Evolutionary conservation across 495 filamentous ascomycete species (phyloP), one percentile per base, ranked within the genome.

Genomic region (Clavariopsis aquatica): DNA sequence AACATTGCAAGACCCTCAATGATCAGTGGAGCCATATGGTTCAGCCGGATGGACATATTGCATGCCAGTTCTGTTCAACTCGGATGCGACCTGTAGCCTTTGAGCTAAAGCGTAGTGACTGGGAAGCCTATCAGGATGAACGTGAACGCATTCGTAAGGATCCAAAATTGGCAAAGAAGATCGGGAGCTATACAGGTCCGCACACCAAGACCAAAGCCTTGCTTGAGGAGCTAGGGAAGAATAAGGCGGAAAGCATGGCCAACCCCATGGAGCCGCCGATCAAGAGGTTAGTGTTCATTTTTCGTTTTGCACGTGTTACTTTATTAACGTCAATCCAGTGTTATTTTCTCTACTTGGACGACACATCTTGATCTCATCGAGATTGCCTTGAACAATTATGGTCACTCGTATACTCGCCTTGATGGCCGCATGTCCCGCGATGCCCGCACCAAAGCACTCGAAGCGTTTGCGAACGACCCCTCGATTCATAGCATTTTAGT

Each of bases 261-360:
- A 76, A 84, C 17, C 83, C 83, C 1, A 76, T 79, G 36, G 78
- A 90, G 59, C 81, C 79, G 0, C 91, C 92, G 0, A 86, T 90
- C 75, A 96, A 95, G 72, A 90, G n/a, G n/a, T n/a, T n/a, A n/a
- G n/a, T n/a, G n/a, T n/a, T n/a, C n/a, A n/a, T n/a, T n/a, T n/a
- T n/a, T n/a, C n/a, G n/a, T n/a, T n/a, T n/a, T n/a, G n/a, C n/a
- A n/a, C n/a, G n/a, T n/a, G n/a, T n/a, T n/a, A n/a, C n/a, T n/a
- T n/a, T n/a, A n/a, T n/a, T n/a, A n/a, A n/a, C n/a, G n/a, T n/a
- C n/a, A n/a, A n/a, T n/a, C n/a, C n/a, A n/a, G 88, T 46, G 93
- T 98, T 15, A 84, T 98, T 20, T 97, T 98, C 73, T 96, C 92
- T 1, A 85, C 84, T 28, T 98, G 94, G 93, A 97, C 93, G 0